Base-by-base conservation (phyloP, 768 basidiomycete genomes). In the Coprinopsis marcescibilis region DNA sequence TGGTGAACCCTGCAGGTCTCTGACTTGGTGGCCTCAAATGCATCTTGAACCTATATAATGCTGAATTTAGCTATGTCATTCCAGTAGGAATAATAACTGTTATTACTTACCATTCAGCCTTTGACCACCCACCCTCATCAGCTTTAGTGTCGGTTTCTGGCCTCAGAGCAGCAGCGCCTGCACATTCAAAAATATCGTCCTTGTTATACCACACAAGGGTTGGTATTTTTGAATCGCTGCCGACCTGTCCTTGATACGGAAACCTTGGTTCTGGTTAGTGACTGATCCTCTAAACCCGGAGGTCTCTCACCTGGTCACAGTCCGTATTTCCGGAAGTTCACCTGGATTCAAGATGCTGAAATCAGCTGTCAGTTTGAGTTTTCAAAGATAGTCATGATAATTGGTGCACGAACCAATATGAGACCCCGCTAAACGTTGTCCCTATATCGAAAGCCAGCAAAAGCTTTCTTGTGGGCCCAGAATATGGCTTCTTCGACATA, bases 141-240 rank as follows among this genome's bases (percentile, higher is more conserved):
- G 75, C 73, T 38, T 17, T 52, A 37, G 67, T 69, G 2, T 65
- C 52, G 1, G 61, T 56, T 26, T 60, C 62, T 45, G 70, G 71
- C 19, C 60, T 55, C 8, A 59, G 29, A 2, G 75, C 69, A 49
- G 74, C 73, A 0, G 71, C 72, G 1, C 76, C 76, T 12, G 65
- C 57, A 0, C 73, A 73, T 19, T 51, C 60, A 3, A 67, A 58
- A 3, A 17, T 24, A 1, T 70, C 73, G 11, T 59, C 46, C 2
- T 46, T 27, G 43, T 73, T 73, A 51, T 77, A 77, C 43, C 70
- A 71, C 15, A 77, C 46, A n/a, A 74, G 56, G 0, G 72, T 69
- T 1, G 72, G 75, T 25, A 77, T 71, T 45, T 75, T 77, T 19
- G 63, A 66, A 39, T 72, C 66, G 1, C 70, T 67, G 1, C 66